Evolutionary conservation across 495 filamentous ascomycete genomes (phyloP).

Genomic region (Pseudomonodictys pantanalensis): DNA sequence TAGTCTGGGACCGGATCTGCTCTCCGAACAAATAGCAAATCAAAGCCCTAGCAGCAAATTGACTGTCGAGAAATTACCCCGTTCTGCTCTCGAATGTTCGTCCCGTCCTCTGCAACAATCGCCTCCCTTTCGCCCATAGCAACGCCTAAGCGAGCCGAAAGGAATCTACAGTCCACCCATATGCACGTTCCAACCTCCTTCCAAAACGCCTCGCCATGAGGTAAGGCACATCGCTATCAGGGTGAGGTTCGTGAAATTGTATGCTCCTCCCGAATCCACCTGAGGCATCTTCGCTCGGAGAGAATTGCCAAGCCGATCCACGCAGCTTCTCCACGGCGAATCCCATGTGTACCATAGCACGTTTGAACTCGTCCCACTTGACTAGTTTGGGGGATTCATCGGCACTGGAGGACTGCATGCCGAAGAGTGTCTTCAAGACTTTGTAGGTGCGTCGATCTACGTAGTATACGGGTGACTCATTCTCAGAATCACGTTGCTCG

Average conservation of each 20-base stretch:
- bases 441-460: not conserved
- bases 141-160: not conserved
- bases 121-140: too few species aligned
- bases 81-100: too few species aligned
- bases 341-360: not conserved
- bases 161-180: not conserved
- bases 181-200: not conserved
- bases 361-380: not conserved
- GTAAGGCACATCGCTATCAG: not conserved
- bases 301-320: not conserved
- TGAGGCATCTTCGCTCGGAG: not conserved
- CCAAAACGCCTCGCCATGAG: not conserved
- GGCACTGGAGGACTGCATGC: not conserved
- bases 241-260: not conserved
- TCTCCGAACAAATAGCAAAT: too few species aligned
- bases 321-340: not conserved
- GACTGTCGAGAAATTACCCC: too few species aligned
- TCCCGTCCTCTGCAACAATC: too few species aligned
- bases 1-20: too few species aligned
- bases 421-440: not conserved
- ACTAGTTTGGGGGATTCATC: not conserved
- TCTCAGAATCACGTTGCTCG: not conserved
- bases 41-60: too few species aligned
- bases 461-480: not conserved
- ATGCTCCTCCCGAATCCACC: not conserved